A percentile compares a stretch with the other conserved stretches of the same genome.
Evolutionary conservation across 2,329 filamentous ascomycete species (phyloP).

Genomic region (Celoporthe dispersa): DNA sequence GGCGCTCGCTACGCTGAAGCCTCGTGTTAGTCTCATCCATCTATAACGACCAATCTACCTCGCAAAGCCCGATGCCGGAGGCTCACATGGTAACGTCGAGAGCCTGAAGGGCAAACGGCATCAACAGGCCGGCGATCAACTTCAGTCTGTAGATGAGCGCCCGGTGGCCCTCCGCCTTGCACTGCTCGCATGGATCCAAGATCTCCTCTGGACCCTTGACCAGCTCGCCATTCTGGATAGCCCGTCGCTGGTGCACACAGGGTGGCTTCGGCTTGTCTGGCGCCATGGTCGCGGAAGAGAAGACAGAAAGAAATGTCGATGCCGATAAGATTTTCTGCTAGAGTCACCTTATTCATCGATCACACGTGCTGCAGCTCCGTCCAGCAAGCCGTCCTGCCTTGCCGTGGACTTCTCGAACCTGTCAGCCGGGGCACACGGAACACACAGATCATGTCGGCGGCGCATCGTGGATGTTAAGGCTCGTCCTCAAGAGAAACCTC

Average conservation of each 20-base stretch:
- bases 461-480: not conserved
- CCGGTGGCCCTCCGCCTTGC: conserved; percentile 19
- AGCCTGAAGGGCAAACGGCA: conserved; percentile 65
- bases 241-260: conserved; percentile 17
- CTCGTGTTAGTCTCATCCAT: not conserved
- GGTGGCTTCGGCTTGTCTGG: conserved; percentile 12
- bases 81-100: conserved; percentile 42
- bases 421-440: not conserved
- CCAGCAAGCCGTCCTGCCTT: not conserved
- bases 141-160: conserved; percentile 23
- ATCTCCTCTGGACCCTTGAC: not conserved
- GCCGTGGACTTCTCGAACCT: not conserved
- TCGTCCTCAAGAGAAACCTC: not conserved
- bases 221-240: conserved; percentile 7
- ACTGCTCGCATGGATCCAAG: conserved; percentile 10
- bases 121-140: conserved; percentile 50
- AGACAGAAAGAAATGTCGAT: not conserved
- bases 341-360: not conserved
- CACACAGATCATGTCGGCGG: conserved; percentile 1
- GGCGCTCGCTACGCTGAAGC: conserved; percentile 53
- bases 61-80: not conserved
- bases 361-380: not conserved
- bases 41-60: too few relatives aligned
- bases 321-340: not conserved
- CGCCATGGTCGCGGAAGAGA: not conserved